Percentiles rank a stretch among this genome's conserved stretches.
Conservation (phyloP, 148 eudicot species). For the Rhododendron molle region DNA sequence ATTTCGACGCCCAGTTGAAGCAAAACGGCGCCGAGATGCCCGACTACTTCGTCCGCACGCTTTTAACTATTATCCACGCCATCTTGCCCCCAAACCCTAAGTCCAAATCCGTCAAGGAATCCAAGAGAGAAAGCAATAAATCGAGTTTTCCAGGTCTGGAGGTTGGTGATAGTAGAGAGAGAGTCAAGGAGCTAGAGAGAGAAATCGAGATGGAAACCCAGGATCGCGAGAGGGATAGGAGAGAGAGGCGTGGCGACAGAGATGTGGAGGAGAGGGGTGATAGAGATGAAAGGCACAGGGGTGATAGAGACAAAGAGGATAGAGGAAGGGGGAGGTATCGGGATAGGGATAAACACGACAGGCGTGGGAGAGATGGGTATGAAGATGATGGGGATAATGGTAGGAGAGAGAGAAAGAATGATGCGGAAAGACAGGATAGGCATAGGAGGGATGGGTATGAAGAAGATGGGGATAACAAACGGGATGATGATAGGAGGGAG, state of each 20-base stretch:
- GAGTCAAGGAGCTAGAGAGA: slow-evolving; percentile 43
- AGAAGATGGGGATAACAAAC: slow-evolving; percentile 29
- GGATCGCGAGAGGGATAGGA: background rate
- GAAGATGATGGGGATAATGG: background rate
- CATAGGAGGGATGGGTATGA: slow-evolving; percentile 16
- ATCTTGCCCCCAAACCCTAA: slow-evolving; percentile 71
- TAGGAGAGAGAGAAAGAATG: slow-evolving; percentile 26
- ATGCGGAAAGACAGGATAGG: background rate
- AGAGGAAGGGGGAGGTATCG: slow-evolving; percentile 10
- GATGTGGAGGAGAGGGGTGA: slow-evolving; percentile 11
- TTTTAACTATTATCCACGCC: slow-evolving; percentile 75
- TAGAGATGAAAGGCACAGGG: slow-evolving; percentile 7
- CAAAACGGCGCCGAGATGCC: slow-evolving; percentile 76
- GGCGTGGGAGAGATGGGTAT: background rate
- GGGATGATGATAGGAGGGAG: slow-evolving; percentile 9
- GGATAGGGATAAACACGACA: slow-evolving; percentile 6
- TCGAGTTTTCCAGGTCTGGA: slow-evolving; percentile 42
- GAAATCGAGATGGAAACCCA: slow-evolving; percentile 40
- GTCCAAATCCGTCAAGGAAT: slow-evolving; percentile 15
- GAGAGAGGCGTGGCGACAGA: slow-evolving; percentile 21
- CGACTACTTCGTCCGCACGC: slow-evolving; percentile 70
- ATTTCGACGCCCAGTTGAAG: slow-evolving; percentile 63
- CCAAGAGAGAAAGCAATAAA: slow-evolving; percentile 20
- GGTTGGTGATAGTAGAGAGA: slow-evolving; percentile 52
- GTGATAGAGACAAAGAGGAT: background rate